Percentiles rank a stretch among this genome's conserved stretches.
Conservation (phyloP, 1,284 basidiomycete genomes). For the Ceratobasidium sp. region DNA sequence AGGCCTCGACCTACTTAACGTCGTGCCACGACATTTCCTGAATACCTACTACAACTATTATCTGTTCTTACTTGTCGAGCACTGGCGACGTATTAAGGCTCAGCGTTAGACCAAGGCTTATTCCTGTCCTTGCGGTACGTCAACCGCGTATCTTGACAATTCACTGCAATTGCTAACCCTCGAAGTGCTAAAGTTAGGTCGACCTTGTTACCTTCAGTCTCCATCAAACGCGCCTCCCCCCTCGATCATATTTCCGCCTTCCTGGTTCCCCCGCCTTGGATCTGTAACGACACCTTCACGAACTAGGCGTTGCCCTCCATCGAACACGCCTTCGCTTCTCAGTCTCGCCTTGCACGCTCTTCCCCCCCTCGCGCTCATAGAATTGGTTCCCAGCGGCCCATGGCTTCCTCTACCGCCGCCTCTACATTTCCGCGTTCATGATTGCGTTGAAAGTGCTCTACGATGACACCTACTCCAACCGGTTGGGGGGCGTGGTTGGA, state of each 20-base stretch:
- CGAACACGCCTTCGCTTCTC: constrained; percentile 85
- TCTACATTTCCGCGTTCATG: constrained; percentile 68
- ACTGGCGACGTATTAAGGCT: neutral
- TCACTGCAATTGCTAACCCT: too few relatives aligned
- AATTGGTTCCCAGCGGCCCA: constrained; percentile 64
- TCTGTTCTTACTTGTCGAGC: neutral
- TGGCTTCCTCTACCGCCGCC: constrained; percentile 65
- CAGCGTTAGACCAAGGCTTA: too few relatives aligned
- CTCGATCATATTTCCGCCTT: too few relatives aligned
- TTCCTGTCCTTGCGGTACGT: too few relatives aligned
- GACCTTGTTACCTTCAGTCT: too few relatives aligned
- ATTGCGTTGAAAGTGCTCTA: constrained; percentile 59
- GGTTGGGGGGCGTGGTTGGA: constrained; percentile 65
- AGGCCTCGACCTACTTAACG: neutral
- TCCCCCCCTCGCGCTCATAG: constrained; percentile 63
- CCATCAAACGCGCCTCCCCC: too few relatives aligned
- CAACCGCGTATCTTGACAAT: too few relatives aligned
- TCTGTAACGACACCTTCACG: too few relatives aligned
- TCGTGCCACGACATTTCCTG: neutral
- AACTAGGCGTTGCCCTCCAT: too few relatives aligned
- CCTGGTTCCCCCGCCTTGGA: too few relatives aligned
- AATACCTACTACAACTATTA: constrained; percentile 3
- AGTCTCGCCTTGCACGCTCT: constrained; percentile 65
- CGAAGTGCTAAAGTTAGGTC: too few relatives aligned
- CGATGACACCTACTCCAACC: constrained; percentile 73